phyloP scores from a whole-genome alignment of 805 yeast genomes.

The Yamadazyma ubonensis region DNA sequence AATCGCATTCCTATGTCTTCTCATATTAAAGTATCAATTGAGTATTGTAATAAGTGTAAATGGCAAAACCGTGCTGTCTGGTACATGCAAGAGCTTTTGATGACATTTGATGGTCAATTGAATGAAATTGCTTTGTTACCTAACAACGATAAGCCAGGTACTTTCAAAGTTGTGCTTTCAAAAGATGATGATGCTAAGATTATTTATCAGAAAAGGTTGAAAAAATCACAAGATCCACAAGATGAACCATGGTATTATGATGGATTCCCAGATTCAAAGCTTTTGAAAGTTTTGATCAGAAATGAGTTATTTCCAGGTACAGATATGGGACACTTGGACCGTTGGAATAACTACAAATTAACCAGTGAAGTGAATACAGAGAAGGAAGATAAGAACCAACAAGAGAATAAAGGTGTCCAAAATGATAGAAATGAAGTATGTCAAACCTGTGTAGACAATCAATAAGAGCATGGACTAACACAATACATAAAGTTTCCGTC shows the following conservation, averaged over 20 bases:
- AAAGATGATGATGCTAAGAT: constrained; percentile 12
- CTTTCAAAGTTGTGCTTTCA: constrained; percentile 21
- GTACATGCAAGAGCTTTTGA: constrained; percentile 83
- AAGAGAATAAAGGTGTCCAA: background rate
- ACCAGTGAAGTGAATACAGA: constrained; percentile 7
- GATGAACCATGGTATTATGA: constrained; percentile 41
- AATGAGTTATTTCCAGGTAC: constrained; percentile 54
- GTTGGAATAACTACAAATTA: constrained; percentile 11
- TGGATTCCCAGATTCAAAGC: constrained; percentile 88
- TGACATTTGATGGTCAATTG: constrained; percentile 69
- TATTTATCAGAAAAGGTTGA: constrained; percentile 55
- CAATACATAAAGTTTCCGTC: background rate
- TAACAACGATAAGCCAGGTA: constrained; percentile 23
- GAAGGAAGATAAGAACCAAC: background rate
- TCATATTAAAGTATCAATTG: constrained; percentile 45
- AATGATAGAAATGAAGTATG: background rate
- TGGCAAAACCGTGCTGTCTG: constrained; percentile 89
- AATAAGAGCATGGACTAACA: background rate
- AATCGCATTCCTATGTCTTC: too few relatives aligned
- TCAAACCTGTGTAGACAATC: background rate
- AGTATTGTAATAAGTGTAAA: constrained; percentile 79
- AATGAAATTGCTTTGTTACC: constrained; percentile 36
- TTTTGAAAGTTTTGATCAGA: constrained; percentile 66
- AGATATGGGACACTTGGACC: constrained; percentile 65
- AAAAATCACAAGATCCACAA: constrained; percentile 30